phyloP scores from a whole-genome alignment of 2,329 filamentous ascomycete species.

The Cercospora sp. region DNA sequence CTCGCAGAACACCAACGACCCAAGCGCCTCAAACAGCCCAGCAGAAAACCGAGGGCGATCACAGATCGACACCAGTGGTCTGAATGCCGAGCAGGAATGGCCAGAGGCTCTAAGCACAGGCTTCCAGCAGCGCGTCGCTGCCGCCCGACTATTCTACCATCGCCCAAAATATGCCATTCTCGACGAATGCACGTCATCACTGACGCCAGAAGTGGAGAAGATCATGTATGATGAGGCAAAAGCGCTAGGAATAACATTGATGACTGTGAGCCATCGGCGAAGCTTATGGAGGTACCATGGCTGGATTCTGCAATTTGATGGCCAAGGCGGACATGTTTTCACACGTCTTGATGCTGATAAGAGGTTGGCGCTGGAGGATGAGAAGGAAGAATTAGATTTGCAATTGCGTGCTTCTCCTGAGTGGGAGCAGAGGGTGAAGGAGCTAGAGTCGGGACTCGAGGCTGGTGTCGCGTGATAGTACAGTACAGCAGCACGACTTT shows the following conservation, averaged over 20 bases:
- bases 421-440: conserved; percentile 78
- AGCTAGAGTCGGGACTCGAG: conserved; percentile 62
- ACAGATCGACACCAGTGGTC: conserved; percentile 52
- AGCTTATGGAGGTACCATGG: conserved; percentile 97
- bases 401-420: conserved; percentile 83
- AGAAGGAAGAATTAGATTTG: conserved; percentile 90
- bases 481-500: background rate
- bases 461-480: conserved; percentile 27
- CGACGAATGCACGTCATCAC: conserved; percentile 92
- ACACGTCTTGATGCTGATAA: conserved; percentile 85
- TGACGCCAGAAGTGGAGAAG: conserved; percentile 93
- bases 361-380: conserved; percentile 84
- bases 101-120: conserved; percentile 89
- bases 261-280: conserved; percentile 90
- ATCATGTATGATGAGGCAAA: conserved; percentile 98
- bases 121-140: conserved; percentile 92
- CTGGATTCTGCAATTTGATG: conserved; percentile 94
- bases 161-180: conserved; percentile 89
- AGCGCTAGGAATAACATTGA: conserved; percentile 84
- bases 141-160: conserved; percentile 95
- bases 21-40: conserved; percentile 19
- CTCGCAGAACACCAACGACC: conserved; percentile 16
- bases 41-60: conserved; percentile 20
- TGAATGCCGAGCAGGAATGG: conserved; percentile 97
- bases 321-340: conserved; percentile 88